Base-by-base conservation (phyloP, 192 early-diverging fungal genomes). In the Rhizophlyctis rosea region DNA sequence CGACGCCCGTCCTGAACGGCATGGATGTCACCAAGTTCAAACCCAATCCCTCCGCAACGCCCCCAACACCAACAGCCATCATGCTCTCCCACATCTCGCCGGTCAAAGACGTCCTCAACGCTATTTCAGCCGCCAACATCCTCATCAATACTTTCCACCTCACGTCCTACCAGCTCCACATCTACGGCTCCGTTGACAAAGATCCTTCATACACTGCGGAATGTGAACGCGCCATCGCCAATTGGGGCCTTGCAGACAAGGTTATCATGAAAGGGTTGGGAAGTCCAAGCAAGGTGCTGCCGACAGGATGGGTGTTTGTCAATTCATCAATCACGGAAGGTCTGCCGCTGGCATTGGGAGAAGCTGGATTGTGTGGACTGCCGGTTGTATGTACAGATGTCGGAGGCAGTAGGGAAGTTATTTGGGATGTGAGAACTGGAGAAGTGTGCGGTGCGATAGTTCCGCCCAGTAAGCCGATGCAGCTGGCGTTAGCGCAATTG, bases 1-100 rank as follows among this genome's bases (percentile, higher is more conserved):
- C 76, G 24, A 56, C 34, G 2, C 70, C 75, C 3, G 75, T 77
- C 24, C 49, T 77, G 11, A 77, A 77, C 57, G 75, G 75, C 32
- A 77, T 77, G 75, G 62, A 76, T 55, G 59, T 78, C 9, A 47
- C 68, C n/a, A 57, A 62, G 50, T 76, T 76, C 64, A 33, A 57
- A 28, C 62, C 71, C 28, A 72, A 78, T 28, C 30, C 65, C 5
- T 31, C 61, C 3, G 35, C 55, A 27, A 64, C 71, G 34, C 35
- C 49, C 11, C 25, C 39, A 35, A 35, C 23, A 11, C 75, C 75
- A 11, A 68, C 69, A 34, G 75, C 74, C 16, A 54, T 76, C 11
- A 76, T 76, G 75, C 58, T 76, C 2, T 76, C 75, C 3, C 75
- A 76, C 35, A 77, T 76, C 34, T 64, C 59, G 14, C 75, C 75